phyloP scores from a whole-genome alignment of 306 rosid species.

The Gynostemma pentaphyllum region DNA sequence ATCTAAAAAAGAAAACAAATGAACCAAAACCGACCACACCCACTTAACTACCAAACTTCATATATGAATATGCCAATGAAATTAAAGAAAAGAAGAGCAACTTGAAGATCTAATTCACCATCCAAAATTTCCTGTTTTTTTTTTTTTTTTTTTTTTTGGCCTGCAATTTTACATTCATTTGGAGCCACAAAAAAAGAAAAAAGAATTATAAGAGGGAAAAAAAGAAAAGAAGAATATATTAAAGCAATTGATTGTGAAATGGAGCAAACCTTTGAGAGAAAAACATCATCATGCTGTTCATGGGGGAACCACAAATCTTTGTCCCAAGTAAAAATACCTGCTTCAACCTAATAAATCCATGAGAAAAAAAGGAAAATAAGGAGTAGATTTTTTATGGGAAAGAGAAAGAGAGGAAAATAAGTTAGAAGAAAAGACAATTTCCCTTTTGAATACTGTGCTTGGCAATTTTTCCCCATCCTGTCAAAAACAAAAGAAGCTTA shows the following conservation, averaged over 20 bases:
- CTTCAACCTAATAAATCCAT: not conserved
- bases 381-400: not conserved
- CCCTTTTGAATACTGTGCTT: constrained; percentile 12
- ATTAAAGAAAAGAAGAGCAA: too few species aligned
- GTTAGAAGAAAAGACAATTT: constrained; percentile 1
- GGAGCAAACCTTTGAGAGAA: not conserved
- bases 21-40: constrained; percentile 5
- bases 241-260: not conserved
- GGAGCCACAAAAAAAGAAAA: too few species aligned
- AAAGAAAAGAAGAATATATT: too few species aligned
- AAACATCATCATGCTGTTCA: not conserved
- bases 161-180: too few species aligned
- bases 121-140: too few species aligned
- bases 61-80: too few species aligned
- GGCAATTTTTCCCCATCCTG: constrained; percentile 12
- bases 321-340: constrained; percentile 5
- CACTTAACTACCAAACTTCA: constrained; percentile 9
- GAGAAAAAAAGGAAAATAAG: not conserved
- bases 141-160: too few species aligned
- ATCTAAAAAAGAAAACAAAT: not conserved
- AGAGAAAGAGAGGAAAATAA: not conserved
- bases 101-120: too few species aligned
- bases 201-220: too few species aligned
- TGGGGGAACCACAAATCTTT: not conserved
- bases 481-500: not conserved